phyloP scores from a whole-genome alignment of 1,139 yeast genomes.

The Hyphopichia buzzinii region DNA sequence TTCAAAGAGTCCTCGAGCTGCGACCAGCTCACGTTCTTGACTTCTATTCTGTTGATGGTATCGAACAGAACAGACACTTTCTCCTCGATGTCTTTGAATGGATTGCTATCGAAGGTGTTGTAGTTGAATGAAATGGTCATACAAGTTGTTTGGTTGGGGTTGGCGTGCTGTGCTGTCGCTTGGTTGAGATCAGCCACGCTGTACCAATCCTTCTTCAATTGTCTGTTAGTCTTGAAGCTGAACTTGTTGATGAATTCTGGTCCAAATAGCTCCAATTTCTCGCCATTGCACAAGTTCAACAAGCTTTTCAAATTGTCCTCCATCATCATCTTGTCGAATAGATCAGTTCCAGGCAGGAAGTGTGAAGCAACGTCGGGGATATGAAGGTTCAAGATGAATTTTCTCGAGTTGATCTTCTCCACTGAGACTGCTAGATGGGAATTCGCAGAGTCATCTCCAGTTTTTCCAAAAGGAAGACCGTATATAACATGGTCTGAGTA shows the following conservation, averaged over 20 bases:
- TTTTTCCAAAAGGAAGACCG: constrained; percentile 20
- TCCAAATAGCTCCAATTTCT: constrained; percentile 12
- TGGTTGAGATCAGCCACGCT: constrained; percentile 9
- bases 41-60: constrained; percentile 10
- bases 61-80: constrained; percentile 17
- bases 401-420: constrained; percentile 30
- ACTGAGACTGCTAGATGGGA: constrained; percentile 29
- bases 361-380: constrained; percentile 41
- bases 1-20: constrained; percentile 27
- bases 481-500: constrained; percentile 30
- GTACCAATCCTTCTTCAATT: constrained; percentile 4
- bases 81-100: constrained; percentile 25
- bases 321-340: constrained; percentile 18
- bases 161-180: neutral
- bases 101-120: constrained; percentile 33
- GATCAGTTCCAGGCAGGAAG: constrained; percentile 24
- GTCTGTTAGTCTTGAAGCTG: constrained; percentile 11
- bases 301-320: constrained; percentile 10
- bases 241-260: constrained; percentile 10
- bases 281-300: constrained; percentile 9
- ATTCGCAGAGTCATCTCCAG: neutral
- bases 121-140: constrained; percentile 36
- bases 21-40: constrained; percentile 20
- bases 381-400: constrained; percentile 38
- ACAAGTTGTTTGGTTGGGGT: constrained; percentile 19